phyloP scores from a whole-genome alignment of 768 basidiomycete genomes.

The Cyathus striatus region DNA sequence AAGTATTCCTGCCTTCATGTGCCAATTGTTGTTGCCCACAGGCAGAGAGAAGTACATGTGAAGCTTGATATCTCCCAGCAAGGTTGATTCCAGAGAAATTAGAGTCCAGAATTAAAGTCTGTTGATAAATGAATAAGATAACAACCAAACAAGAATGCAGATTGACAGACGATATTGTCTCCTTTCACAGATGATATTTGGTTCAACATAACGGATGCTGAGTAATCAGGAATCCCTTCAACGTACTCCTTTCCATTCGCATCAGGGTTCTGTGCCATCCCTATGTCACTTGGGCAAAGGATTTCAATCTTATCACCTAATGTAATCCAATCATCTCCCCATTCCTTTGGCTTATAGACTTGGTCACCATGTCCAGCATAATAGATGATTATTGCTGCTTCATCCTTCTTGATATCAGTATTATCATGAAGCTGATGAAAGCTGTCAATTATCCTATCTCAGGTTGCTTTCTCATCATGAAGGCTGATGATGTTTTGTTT shows the following conservation, averaged over 20 bases:
- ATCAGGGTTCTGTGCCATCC: not conserved
- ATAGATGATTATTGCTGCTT: conserved; percentile 8
- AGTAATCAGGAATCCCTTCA: conserved; percentile 7
- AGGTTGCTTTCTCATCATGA: not conserved
- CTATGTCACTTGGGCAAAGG: conserved; percentile 3
- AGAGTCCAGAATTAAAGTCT: conserved; percentile 9
- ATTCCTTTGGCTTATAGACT: not conserved
- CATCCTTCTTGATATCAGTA: not conserved
- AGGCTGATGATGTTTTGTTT: too few relatives aligned
- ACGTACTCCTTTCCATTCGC: not conserved
- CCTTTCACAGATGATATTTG: conserved; percentile 2
- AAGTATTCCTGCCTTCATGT: not conserved
- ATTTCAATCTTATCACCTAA: conserved; percentile 5
- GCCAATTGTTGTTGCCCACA: conserved; percentile 4
- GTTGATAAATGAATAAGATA: not conserved
- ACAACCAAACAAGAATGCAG: not conserved
- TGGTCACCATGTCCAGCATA: conserved; percentile 8
- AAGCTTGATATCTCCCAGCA: not conserved
- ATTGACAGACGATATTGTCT: conserved; percentile 6
- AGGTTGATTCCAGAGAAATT: not conserved
- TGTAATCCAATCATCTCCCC: not conserved
- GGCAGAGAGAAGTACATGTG: conserved; percentile 8
- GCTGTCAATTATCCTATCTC: not conserved
- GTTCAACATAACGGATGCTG: not conserved
- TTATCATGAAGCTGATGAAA: not conserved